These are phyloP conservation scores for Kwoniella dendrophila DNA, from an alignment of 768 basidiomycete species.

Conservation along the genomic window DNA sequence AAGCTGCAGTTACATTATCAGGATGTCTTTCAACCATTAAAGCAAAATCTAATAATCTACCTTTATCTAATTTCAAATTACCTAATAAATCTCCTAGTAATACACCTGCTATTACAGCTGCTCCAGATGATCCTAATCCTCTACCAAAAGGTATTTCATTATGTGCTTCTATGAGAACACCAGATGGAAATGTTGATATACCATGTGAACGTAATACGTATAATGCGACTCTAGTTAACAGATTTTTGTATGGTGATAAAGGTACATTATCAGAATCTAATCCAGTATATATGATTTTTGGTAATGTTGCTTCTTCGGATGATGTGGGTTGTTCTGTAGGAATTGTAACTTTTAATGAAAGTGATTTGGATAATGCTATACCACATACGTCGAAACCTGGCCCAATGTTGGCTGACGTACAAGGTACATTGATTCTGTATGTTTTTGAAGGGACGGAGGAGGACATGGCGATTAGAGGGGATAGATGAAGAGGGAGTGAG, in stretches of 20 bases:
- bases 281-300: conserved; percentile 75
- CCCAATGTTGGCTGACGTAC: conserved; percentile 98
- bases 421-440: conserved; percentile 80
- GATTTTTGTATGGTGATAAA: conserved; percentile 91
- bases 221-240: conserved; percentile 93
- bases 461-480: conserved; percentile 17
- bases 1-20: conserved; percentile 96
- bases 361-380: conserved; percentile 85
- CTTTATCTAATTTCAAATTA: conserved; percentile 66
- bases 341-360: conserved; percentile 70
- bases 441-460: conserved; percentile 10
- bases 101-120: conserved; percentile 97
- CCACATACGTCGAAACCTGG: conserved; percentile 99
- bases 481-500: not conserved
- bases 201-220: conserved; percentile 92
- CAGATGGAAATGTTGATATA: conserved; percentile 73
- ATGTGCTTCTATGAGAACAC: conserved; percentile 72
- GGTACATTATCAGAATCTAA: conserved; percentile 90
- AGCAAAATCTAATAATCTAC: conserved; percentile 87
- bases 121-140: conserved; percentile 95
- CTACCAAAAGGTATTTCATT: conserved; percentile 98
- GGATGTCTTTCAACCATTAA: conserved; percentile 99
- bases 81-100: conserved; percentile 85
- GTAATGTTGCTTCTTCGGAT: conserved; percentile 54
- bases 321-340: conserved; percentile 41